These are phyloP conservation scores for Naganishia randhawae DNA, from an alignment of 768 basidiomycete genomes.

Conservation along the genomic window DNA sequence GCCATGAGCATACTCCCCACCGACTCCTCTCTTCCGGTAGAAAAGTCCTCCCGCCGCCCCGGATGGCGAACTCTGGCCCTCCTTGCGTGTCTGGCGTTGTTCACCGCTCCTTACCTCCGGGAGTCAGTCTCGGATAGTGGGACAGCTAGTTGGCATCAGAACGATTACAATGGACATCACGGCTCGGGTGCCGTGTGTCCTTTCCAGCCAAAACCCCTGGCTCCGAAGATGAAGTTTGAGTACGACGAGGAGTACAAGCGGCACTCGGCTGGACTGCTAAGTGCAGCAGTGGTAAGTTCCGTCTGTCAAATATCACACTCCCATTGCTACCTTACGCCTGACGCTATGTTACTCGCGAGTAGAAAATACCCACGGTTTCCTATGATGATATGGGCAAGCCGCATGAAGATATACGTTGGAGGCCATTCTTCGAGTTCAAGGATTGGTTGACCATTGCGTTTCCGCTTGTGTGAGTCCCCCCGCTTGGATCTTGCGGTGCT, in stretches of 20 bases:
- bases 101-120: background rate
- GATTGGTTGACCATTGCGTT: slow-evolving; percentile 43
- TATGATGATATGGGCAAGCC: slow-evolving; percentile 49
- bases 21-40: background rate
- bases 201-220: slow-evolving; percentile 38
- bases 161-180: background rate
- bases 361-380: slow-evolving; percentile 47
- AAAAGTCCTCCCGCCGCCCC: background rate
- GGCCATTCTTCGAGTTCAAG: slow-evolving; percentile 48
- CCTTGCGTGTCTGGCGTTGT: background rate
- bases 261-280: slow-evolving; percentile 31
- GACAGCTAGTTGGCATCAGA: background rate
- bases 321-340: background rate
- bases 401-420: slow-evolving; percentile 48
- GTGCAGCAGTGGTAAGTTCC: slow-evolving; percentile 41
- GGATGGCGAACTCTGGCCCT: background rate
- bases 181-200: slow-evolving; percentile 33
- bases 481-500: background rate
- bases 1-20: background rate
- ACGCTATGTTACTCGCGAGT: background rate
- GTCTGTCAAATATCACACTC: background rate
- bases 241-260: slow-evolving; percentile 38
- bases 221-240: slow-evolving; percentile 37
- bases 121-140: background rate
- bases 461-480: slow-evolving; percentile 39